Conservation (phyloP, 139 green algal species). For the Chlorella ohadii region DNA sequence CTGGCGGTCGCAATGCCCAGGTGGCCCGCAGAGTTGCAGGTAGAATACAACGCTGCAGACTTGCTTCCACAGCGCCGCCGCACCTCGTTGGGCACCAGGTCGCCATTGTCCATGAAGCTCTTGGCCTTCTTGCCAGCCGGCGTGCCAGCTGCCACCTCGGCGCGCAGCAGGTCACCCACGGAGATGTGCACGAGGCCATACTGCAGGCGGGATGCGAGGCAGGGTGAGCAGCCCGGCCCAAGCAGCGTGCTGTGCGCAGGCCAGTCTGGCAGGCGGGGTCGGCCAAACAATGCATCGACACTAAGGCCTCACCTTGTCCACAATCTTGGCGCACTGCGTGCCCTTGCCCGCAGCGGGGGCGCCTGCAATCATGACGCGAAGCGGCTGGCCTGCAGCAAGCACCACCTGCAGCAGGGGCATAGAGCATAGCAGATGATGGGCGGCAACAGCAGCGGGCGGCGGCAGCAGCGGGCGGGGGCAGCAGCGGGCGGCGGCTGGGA, state of each 20-base stretch:
- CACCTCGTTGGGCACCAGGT: constrained; percentile 95
- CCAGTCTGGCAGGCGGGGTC: too few species aligned
- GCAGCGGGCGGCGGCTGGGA: too few species aligned
- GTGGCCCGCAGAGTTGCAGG: too few species aligned
- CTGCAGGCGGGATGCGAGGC: constrained; percentile 53
- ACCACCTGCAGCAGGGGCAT: constrained; percentile 15
- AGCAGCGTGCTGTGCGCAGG: too few species aligned
- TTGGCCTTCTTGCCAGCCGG: constrained; percentile 78
- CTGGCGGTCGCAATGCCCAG: too few species aligned
- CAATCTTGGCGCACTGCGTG: constrained; percentile 94
- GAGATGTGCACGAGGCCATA: constrained; percentile 96
- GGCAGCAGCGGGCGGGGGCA: too few species aligned
- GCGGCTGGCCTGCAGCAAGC: constrained; percentile 21
- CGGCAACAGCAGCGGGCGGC: too few species aligned
- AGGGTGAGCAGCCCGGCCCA: not conserved
- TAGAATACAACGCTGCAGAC: too few species aligned
- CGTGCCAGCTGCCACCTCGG: constrained; percentile 90
- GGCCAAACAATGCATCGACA: too few species aligned
- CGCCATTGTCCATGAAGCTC: constrained; percentile 94
- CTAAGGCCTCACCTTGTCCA: constrained; percentile 76
- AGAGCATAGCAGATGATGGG: too few species aligned
- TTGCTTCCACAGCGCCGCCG: too few species aligned
- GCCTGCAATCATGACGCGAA: constrained; percentile 95
- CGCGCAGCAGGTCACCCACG: constrained; percentile 96
- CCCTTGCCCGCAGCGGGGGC: constrained; percentile 97